These are phyloP conservation scores for Goffeauzyma gilvescens DNA, from an alignment of 768 basidiomycete genomes.

Conservation along the genomic window DNA sequence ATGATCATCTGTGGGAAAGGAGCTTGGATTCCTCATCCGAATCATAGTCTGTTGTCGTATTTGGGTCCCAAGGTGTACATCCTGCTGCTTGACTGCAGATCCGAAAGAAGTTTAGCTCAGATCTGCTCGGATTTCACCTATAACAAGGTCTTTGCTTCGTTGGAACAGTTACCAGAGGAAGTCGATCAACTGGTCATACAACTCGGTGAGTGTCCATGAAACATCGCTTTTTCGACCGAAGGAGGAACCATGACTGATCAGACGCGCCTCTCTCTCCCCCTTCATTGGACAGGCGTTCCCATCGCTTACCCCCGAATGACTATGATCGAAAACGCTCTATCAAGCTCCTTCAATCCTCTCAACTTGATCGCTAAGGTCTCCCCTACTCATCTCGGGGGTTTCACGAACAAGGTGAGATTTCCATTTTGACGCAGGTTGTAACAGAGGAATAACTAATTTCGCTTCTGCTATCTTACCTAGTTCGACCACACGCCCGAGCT, in stretches of 20 bases:
- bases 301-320: conserved; percentile 66
- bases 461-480: neutral
- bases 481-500: conserved; percentile 48
- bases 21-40: conserved; percentile 57
- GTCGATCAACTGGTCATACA: conserved; percentile 73
- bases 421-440: neutral
- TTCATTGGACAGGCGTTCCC: conserved; percentile 9
- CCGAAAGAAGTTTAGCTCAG: conserved; percentile 63
- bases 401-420: conserved; percentile 33
- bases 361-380: conserved; percentile 53
- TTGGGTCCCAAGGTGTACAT: conserved; percentile 48
- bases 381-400: conserved; percentile 49
- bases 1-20: conserved; percentile 57
- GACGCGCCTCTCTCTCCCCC: neutral
- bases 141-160: conserved; percentile 46
- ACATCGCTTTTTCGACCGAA: neutral
- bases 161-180: conserved; percentile 43
- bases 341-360: conserved; percentile 68
- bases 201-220: conserved; percentile 38
- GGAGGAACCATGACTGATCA: conserved; percentile 2
- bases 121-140: conserved; percentile 64
- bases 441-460: neutral
- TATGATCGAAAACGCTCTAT: conserved; percentile 54
- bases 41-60: conserved; percentile 62
- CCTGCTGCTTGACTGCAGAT: conserved; percentile 43